Percentiles rank a stretch among this genome's conserved stretches.
Conservation (phyloP, 2,329 filamentous ascomycete species). For the Aspergillus fischeri region DNA sequence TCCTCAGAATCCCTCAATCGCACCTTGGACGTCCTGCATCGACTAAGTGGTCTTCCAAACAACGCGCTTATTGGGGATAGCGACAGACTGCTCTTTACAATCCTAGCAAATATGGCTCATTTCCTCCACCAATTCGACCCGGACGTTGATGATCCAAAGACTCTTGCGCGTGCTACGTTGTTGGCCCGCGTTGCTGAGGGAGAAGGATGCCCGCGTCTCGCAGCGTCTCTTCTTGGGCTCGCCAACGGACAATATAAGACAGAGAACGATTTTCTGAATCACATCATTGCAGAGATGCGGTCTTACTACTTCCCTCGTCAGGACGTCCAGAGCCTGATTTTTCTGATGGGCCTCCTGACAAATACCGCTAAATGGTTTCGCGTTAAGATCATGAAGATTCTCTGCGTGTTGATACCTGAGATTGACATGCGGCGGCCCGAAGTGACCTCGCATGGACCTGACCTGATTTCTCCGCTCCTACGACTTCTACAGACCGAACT, state of each 20-base stretch:
- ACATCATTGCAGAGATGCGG: slow-evolving; percentile 69
- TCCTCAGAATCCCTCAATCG: slow-evolving; percentile 78
- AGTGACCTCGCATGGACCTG: slow-evolving; percentile 84
- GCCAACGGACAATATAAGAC: slow-evolving; percentile 62
- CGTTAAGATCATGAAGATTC: slow-evolving; percentile 84
- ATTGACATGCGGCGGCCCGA: slow-evolving; percentile 91
- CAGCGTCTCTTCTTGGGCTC: slow-evolving; percentile 66
- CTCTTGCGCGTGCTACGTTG: slow-evolving; percentile 61
- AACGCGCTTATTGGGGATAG: slow-evolving; percentile 79
- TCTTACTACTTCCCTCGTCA: slow-evolving; percentile 75
- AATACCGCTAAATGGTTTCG: slow-evolving; percentile 89
- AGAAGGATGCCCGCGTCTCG: slow-evolving; percentile 65
- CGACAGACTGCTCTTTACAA: slow-evolving; percentile 73
- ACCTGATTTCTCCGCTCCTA: slow-evolving; percentile 88
- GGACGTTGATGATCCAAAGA: slow-evolving; percentile 51
- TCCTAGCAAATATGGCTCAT: slow-evolving; percentile 87
- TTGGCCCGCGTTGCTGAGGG: slow-evolving; percentile 69
- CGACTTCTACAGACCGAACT: slow-evolving; percentile 88
- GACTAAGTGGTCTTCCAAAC: slow-evolving; percentile 71
- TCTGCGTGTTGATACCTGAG: slow-evolving; percentile 78
- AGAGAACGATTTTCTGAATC: slow-evolving; percentile 70
- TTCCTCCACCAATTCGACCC: slow-evolving; percentile 77
- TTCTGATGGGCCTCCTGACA: slow-evolving; percentile 84
- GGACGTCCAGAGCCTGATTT: slow-evolving; percentile 81
- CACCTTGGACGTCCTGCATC: slow-evolving; percentile 73